Base-by-base conservation (phyloP, 2,329 filamentous ascomycete genomes). In the Alternaria gansuensis region DNA sequence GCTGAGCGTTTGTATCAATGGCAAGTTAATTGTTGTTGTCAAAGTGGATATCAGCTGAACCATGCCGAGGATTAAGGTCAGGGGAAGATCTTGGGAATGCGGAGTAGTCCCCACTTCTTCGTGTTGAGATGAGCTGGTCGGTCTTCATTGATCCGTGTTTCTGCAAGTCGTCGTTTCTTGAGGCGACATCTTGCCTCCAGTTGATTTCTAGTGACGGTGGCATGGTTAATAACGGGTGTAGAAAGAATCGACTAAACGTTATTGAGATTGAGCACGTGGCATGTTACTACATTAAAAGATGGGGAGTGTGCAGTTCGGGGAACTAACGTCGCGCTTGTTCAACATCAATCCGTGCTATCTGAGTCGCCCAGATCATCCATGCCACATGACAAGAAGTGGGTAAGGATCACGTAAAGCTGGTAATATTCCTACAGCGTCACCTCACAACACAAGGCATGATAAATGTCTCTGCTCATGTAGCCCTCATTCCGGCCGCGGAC, bases 1-100 rank as follows among this genome's bases (percentile, higher is more conserved):
- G 26, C 31, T 33, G 5, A 52, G 23, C 11, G 50, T n/a, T 28
- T 26, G 34, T 11, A 52, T 52, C 17, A 39, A 21, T 9, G 50
- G 50, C 24, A 41, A 52, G 50, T 41, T 43, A 13, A 52, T 52
- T 23, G 26, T 46, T 14, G 44, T 46, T 33, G 44, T 46, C 0
- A 46, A 24, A 10, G 44, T 46, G 24, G 44, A 46, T n/a, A 46
- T 46, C 17, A 46, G 44, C 33, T 46, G 44, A 10, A 36, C 13
- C 3, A 51, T 21, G 10, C 24, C 39, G 23, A 28, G 49, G 9
- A 51, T 33, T 9, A 46, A 41, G 39, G 39, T 24, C 14, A 41
- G 23, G 6, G 11, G 23, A 24, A 1, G 39, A 41, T 41, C 24
- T 2, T 8, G 39, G 39, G 11, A 41, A 41, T 21, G 39, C 21